Conservation (phyloP, 2,329 filamentous ascomycete species). For the Sordariomycetes sp. region DNA sequence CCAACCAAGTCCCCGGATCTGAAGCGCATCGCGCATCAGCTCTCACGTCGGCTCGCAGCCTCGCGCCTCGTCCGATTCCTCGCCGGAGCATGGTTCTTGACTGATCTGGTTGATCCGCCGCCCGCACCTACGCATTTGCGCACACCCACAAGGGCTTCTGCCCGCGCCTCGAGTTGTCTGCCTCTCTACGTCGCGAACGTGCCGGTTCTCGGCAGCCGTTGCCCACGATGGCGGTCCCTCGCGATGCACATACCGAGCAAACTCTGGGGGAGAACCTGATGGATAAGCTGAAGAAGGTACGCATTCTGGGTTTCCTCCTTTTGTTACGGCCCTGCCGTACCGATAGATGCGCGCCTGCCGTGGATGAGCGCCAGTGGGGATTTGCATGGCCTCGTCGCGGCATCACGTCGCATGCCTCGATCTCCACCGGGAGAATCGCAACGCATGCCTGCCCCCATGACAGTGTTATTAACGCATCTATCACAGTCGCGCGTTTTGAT, state of each 20-base stretch:
- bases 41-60: not conserved
- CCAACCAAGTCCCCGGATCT: not conserved
- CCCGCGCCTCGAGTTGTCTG: not conserved
- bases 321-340: not conserved
- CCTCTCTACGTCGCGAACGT: not conserved
- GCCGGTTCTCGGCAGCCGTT: not conserved
- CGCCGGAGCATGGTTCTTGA: not conserved
- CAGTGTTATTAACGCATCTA: conserved; percentile 8
- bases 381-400: not conserved
- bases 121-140: not conserved
- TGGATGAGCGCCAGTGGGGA: not conserved
- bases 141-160: not conserved
- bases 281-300: conserved; percentile 55
- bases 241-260: conserved; percentile 46
- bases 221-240: conserved; percentile 13
- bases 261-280: conserved; percentile 56
- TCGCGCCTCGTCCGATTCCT: not conserved
- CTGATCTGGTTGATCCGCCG: not conserved
- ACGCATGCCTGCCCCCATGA: not conserved
- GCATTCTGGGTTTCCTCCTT: conserved; percentile 9
- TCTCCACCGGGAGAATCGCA: not conserved
- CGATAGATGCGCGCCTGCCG: not conserved
- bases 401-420: not conserved
- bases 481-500: conserved; percentile 75
- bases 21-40: not conserved